Conservation (phyloP, 352 stramenopile genomes). For the Pythium aquatile region DNA sequence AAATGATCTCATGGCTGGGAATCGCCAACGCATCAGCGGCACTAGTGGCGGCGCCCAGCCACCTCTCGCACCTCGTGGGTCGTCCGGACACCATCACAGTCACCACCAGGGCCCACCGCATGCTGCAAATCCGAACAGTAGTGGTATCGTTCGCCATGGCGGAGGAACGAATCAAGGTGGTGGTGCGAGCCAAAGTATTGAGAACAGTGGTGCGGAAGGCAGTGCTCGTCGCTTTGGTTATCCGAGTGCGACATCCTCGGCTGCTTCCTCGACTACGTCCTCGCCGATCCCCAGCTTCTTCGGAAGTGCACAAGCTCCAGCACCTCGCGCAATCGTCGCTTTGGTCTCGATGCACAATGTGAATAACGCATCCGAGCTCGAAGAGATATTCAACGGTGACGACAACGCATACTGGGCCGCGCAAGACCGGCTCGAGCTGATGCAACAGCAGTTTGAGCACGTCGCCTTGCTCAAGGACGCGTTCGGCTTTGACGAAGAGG, state of each 20-base stretch:
- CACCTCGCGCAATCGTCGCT: conserved; percentile 62
- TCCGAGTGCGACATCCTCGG: conserved; percentile 24
- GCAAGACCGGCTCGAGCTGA: conserved; percentile 49
- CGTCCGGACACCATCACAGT: conserved; percentile 13
- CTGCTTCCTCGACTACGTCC: conserved; percentile 40
- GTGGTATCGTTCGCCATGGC: conserved; percentile 27
- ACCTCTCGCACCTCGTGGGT: conserved; percentile 11
- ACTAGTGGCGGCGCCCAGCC: conserved; percentile 16
- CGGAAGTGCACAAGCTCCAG: conserved; percentile 34
- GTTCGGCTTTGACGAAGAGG: conserved; percentile 86
- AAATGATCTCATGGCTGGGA: conserved; percentile 6
- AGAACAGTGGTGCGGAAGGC: conserved; percentile 18
- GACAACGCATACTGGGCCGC: conserved; percentile 54
- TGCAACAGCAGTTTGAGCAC: conserved; percentile 71
- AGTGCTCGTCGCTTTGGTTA: conserved; percentile 24
- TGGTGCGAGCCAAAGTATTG: conserved; percentile 6
- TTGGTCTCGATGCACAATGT: conserved; percentile 80
- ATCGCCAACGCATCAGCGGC: conserved; percentile 6
- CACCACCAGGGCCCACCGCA: not conserved
- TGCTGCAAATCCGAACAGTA: not conserved
- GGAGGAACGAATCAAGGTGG: not conserved
- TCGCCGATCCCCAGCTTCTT: conserved; percentile 31
- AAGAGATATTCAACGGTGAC: conserved; percentile 71
- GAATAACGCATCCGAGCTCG: conserved; percentile 52
- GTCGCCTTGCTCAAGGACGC: conserved; percentile 67